phyloP scores from a whole-genome alignment of 768 basidiomycete species.

The Gloeostereum incarnatum region DNA sequence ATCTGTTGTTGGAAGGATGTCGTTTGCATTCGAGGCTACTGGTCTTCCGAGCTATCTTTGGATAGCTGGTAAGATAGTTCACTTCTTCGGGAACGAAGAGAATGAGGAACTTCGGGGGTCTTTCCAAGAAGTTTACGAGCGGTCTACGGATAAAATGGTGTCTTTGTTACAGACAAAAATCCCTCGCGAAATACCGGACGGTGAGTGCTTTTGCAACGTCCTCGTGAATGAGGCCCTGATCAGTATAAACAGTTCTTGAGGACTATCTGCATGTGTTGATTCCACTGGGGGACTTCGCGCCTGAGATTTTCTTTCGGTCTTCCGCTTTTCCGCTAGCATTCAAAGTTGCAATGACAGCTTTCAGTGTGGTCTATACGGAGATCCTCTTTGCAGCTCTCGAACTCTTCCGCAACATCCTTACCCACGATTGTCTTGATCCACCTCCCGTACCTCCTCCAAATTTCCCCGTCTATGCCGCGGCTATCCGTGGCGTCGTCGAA shows the following conservation, averaged over 20 bases:
- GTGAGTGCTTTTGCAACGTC: constrained; percentile 34
- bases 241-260: constrained; percentile 65
- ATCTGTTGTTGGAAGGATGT: constrained; percentile 67
- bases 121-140: constrained; percentile 62
- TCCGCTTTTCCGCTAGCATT: constrained; percentile 72
- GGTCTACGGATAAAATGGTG: constrained; percentile 63
- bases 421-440: constrained; percentile 60
- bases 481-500: constrained; percentile 52
- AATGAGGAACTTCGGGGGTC: constrained; percentile 44
- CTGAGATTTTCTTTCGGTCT: constrained; percentile 74
- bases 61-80: constrained; percentile 86
- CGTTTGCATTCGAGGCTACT: constrained; percentile 66
- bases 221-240: not conserved
- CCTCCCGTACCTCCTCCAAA: constrained; percentile 40
- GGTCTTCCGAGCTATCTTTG: constrained; percentile 86
- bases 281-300: constrained; percentile 55
- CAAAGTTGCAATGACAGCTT: constrained; percentile 63
- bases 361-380: constrained; percentile 77
- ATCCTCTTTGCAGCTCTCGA: constrained; percentile 79
- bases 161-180: constrained; percentile 56
- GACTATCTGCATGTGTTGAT: constrained; percentile 83
- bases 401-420: constrained; percentile 64
- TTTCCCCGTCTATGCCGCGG: constrained; percentile 48
- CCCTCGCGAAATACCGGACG: constrained; percentile 77
- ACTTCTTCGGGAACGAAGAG: constrained; percentile 62